These are phyloP conservation scores for Lunasporangiospora selenospora DNA, from an alignment of 192 early-diverging fungal species.

Conservation along the genomic window DNA sequence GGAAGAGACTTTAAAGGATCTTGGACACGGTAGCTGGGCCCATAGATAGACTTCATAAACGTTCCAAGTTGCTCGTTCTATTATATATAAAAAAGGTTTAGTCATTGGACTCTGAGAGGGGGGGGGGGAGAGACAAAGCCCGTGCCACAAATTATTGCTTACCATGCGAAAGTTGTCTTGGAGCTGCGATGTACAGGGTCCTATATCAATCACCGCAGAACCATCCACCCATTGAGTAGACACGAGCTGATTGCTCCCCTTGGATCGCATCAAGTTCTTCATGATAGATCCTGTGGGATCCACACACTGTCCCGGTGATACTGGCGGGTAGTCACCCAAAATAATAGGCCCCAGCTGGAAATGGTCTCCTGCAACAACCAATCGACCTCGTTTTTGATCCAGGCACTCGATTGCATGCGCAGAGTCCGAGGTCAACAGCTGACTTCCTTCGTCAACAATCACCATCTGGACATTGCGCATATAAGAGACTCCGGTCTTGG, in stretches of 20 bases:
- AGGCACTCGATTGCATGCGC: conserved; percentile 51
- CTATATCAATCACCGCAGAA: conserved; percentile 41
- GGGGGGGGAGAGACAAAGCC: too few species aligned
- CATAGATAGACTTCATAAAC: conserved; percentile 59
- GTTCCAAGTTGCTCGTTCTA: conserved; percentile 56
- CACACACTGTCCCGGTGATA: conserved; percentile 27
- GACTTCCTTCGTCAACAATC: conserved; percentile 45
- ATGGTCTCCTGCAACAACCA: conserved; percentile 64
- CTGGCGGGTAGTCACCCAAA: conserved; percentile 46
- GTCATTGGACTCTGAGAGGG: too few species aligned
- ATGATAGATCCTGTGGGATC: conserved; percentile 58
- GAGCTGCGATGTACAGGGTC: conserved; percentile 56
- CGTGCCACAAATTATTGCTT: too few species aligned
- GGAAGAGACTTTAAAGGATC: conserved; percentile 28
- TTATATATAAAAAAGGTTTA: too few species aligned
- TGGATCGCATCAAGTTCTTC: conserved; percentile 58
- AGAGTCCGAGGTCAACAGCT: conserved; percentile 54
- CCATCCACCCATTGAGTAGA: conserved; percentile 16
- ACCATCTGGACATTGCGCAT: conserved; percentile 45
- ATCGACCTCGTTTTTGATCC: conserved; percentile 31
- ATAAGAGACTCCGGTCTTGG: conserved; percentile 12
- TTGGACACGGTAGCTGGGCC: conserved; percentile 25
- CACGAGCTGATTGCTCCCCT: conserved; percentile 16
- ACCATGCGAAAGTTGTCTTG: conserved; percentile 64
- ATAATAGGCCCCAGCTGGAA: conserved; percentile 60